A percentile compares a stretch with the other conserved stretches of the same genome.
phyloP scores from a whole-genome alignment of 306 rosid genomes.

The Acacia melanoxylon region DNA sequence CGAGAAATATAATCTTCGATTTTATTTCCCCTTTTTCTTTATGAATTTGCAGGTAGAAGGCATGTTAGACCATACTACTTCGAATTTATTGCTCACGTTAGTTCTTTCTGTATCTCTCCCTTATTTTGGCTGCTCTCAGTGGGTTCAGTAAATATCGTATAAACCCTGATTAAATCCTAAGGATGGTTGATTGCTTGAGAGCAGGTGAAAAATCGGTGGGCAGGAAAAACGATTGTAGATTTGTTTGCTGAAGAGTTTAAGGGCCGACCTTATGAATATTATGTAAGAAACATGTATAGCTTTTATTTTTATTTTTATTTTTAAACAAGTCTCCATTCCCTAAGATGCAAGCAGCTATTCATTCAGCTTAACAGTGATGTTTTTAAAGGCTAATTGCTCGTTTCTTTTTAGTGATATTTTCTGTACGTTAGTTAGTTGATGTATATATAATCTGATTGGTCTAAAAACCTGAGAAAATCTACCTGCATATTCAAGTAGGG shows the following conservation, averaged over 20 bases:
- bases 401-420: neutral
- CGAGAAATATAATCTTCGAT: neutral
- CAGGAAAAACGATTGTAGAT: constrained; percentile 83
- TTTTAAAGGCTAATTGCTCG: neutral
- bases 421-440: neutral
- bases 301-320: neutral
- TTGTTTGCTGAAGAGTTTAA: constrained; percentile 89
- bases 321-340: neutral
- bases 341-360: neutral
- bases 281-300: constrained; percentile 45
- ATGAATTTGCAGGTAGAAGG: constrained; percentile 69
- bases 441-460: neutral
- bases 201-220: constrained; percentile 96
- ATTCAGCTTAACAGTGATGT: neutral
- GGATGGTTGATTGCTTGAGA: constrained; percentile 15
- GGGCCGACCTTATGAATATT: constrained; percentile 84
- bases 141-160: neutral
- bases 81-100: constrained; percentile 61
- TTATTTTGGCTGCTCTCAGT: neutral
- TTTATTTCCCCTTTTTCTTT: neutral
- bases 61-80: constrained; percentile 88
- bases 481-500: neutral
- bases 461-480: neutral
- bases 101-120: neutral
- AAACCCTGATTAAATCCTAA: constrained; percentile 42